Evolutionary conservation across 1,284 basidiomycete genomes (phyloP).

Genomic region (Ustilago cynodontis): DNA sequence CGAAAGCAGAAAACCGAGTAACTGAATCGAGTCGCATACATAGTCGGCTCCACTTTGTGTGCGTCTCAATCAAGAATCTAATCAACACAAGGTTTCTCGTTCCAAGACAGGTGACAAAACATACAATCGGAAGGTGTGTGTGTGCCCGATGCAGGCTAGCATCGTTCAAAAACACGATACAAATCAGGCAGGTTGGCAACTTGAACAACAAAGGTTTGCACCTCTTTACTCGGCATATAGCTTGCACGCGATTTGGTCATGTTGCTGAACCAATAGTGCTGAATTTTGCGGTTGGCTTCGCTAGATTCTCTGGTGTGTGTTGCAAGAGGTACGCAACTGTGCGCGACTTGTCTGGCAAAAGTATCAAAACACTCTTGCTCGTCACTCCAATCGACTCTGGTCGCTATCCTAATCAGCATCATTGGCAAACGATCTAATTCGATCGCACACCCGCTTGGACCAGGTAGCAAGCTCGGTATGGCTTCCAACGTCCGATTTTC

Average conservation of each 20-base stretch:
- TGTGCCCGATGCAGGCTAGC: too few relatives aligned
- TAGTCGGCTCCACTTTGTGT: too few relatives aligned
- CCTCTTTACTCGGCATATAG: constrained; percentile 35
- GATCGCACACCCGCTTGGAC: constrained; percentile 79
- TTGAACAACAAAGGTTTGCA: constrained; percentile 49
- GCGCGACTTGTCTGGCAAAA: constrained; percentile 84
- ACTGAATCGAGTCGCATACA: too few relatives aligned
- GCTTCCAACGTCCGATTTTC: constrained; percentile 78
- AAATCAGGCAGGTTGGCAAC: constrained; percentile 65
- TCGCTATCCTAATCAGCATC: constrained; percentile 64
- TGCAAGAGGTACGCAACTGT: constrained; percentile 69
- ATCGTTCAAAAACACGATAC: constrained; percentile 69
- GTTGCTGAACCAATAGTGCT: constrained; percentile 60
- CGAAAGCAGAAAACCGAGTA: not conserved
- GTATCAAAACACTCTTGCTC: constrained; percentile 88
- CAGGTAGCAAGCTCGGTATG: constrained; percentile 84
- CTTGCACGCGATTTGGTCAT: constrained; percentile 48
- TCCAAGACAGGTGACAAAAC: too few relatives aligned
- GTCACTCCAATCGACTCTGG: constrained; percentile 85
- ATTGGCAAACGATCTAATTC: constrained; percentile 75
- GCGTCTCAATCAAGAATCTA: too few relatives aligned
- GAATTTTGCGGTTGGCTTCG: constrained; percentile 32
- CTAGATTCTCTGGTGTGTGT: not conserved
- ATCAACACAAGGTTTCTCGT: too few relatives aligned
- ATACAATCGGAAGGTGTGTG: too few relatives aligned